These are phyloP conservation scores for Nowakowskiella sp. DNA, from an alignment of 192 early-diverging fungal species.

Conservation along the genomic window DNA sequence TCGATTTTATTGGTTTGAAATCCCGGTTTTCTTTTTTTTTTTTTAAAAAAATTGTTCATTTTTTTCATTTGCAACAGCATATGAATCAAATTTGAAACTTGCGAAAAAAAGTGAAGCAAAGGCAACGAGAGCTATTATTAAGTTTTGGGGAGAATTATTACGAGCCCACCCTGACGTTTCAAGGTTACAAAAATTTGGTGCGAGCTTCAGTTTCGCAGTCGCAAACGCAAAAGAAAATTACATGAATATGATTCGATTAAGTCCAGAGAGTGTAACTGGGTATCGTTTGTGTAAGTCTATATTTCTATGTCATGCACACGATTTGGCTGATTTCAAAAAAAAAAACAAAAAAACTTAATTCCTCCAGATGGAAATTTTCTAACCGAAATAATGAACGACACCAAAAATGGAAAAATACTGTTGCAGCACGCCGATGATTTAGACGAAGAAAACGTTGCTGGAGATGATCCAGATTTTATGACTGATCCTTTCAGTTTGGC, in stretches of 20 bases:
- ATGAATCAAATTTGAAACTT: too few relatives aligned
- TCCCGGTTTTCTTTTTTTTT: not conserved
- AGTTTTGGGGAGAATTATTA: slow-evolving; percentile 41
- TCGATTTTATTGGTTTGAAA: slow-evolving; percentile 38
- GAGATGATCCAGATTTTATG: too few relatives aligned
- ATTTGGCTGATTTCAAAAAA: too few relatives aligned
- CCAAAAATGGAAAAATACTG: slow-evolving; percentile 22
- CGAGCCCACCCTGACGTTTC: slow-evolving; percentile 20
- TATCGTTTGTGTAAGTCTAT: slow-evolving; percentile 23
- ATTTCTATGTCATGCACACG: not conserved
- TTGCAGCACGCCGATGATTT: slow-evolving; percentile 39
- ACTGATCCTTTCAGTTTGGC: too few relatives aligned
- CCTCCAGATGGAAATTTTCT: slow-evolving; percentile 27
- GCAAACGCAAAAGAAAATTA: slow-evolving; percentile 28
- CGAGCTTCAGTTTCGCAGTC: slow-evolving; percentile 22
- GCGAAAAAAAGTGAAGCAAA: slow-evolving; percentile 6
- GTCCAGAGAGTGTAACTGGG: slow-evolving; percentile 21
- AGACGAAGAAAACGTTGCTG: slow-evolving; percentile 18
- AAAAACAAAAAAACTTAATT: too few relatives aligned
- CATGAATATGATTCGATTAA: slow-evolving; percentile 21
- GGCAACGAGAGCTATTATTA: slow-evolving; percentile 24
- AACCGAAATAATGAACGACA: slow-evolving; percentile 33
- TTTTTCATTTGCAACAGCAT: too few relatives aligned
- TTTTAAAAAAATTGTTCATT: too few relatives aligned
- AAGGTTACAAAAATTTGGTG: slow-evolving; percentile 27